A percentile compares a stretch with the other conserved stretches of the same genome.
These are phyloP conservation scores for Eutrema salsugineum DNA, from an alignment of 441 rosid genomes.

Conservation along the genomic window DNA sequence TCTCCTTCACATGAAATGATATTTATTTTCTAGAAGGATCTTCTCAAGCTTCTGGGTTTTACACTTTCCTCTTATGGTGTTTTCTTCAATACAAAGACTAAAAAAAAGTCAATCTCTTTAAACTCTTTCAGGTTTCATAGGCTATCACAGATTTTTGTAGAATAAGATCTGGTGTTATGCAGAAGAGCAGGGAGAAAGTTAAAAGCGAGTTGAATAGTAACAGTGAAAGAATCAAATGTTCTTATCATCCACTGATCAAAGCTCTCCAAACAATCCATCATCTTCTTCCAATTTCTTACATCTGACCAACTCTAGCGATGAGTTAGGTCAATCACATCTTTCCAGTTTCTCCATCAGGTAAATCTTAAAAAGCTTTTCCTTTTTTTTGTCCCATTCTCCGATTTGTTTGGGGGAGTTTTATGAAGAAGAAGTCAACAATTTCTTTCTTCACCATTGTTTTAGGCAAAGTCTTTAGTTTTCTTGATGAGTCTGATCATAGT, in stretches of 20 bases:
- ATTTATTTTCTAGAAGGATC: slow-evolving; percentile 13
- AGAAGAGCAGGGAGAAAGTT: slow-evolving; percentile 61
- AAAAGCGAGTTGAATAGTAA: slow-evolving; percentile 40
- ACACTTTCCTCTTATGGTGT: slow-evolving; percentile 25
- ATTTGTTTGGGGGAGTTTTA: background rate
- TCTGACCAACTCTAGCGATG: slow-evolving; percentile 40
- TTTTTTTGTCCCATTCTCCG: slow-evolving; percentile 2
- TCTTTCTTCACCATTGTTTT: slow-evolving; percentile 21
- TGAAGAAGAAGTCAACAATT: slow-evolving; percentile 8
- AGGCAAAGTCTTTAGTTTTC: slow-evolving; percentile 1
- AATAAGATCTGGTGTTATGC: slow-evolving; percentile 46
- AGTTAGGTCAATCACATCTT: slow-evolving; percentile 51
- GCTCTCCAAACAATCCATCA: slow-evolving; percentile 66
- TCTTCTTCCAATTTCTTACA: slow-evolving; percentile 43
- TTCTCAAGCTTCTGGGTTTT: slow-evolving; percentile 19
- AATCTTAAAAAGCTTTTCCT: background rate
- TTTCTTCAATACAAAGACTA: slow-evolving; percentile 9
- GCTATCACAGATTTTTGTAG: background rate
- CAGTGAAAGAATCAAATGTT: slow-evolving; percentile 50
- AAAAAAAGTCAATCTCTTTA: background rate
- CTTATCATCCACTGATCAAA: slow-evolving; percentile 88
- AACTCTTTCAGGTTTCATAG: slow-evolving; percentile 16
- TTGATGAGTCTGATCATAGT: slow-evolving; percentile 4
- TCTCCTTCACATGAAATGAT: slow-evolving; percentile 78
- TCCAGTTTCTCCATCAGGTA: slow-evolving; percentile 88